Evolutionary conservation across 192 early-diverging fungal genomes (phyloP), one percentile per base, ranked within the genome.

Genomic region (Cladochytrium replicatum): DNA sequence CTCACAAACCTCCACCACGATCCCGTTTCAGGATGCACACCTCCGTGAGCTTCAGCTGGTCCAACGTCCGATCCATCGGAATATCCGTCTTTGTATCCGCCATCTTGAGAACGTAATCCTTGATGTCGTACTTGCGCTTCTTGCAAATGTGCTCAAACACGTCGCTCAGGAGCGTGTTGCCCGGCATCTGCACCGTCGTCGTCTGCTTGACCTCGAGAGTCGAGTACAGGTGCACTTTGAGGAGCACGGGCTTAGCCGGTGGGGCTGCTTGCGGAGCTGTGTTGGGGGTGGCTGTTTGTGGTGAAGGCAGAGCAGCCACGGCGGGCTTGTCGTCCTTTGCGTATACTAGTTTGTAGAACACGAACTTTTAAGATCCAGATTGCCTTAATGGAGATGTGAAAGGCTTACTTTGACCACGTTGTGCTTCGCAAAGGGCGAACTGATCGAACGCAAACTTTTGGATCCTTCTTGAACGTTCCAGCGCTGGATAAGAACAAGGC

Each of bases 391-490:
- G 21, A 22, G 31, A 23, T 22, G 3, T 61, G 19, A 31, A 15
- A 4, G 28, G 41, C 46, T 61, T 60, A 67, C 82, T 65, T 74
- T 93, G 84, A 4, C 77, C 77, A 6, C 83, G 74, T 2, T 79
- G 77, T 0, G 88, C 87, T 54, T 75, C 60, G 50, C 84, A 89
- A 23, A 99, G 57, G 24, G 89, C 93, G 80, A 95, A 91, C 53
- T 87, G 83, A 61, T 94, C 85, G 67, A 88, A 91, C 0, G 78
- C 77, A 58, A 91, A 88, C 45, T 82, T 79, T 19, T 85, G 73
- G 49, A 97, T 91, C 46, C 80, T 87, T 11, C 87, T 61, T 7
- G 79, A 80, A 51, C 91, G 80, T 48, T 99, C 95, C 48, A 94
- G 70, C 6, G 88, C 95, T 85, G 43, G 29, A 54, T 26, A 21